These are phyloP conservation scores for Aquilaria malaccensis DNA, from an alignment of 345 rosid genomes.

Conservation along the genomic window DNA sequence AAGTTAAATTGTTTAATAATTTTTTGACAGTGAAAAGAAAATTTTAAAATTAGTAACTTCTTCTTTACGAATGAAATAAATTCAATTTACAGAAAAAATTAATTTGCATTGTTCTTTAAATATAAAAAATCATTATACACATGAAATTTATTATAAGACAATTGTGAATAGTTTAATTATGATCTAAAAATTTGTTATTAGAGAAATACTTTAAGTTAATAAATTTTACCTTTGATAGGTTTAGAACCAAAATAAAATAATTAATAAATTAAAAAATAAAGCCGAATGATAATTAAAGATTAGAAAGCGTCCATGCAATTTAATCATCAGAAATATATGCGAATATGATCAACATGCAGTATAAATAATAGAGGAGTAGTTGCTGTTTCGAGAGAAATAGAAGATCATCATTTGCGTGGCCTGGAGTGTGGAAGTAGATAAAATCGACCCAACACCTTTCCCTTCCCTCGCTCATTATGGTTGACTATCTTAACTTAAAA, in stretches of 20 bases:
- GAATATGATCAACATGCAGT: no score
- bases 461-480: background rate
- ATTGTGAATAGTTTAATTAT: no score
- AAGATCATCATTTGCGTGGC: background rate
- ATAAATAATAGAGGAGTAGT: no score
- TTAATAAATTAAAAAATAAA: background rate
- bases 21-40: background rate
- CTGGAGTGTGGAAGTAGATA: conserved; percentile 1
- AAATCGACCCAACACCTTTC: conserved; percentile 20
- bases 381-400: no score
- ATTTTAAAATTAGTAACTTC: background rate
- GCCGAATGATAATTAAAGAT: background rate
- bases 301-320: background rate
- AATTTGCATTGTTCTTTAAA: background rate
- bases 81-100: background rate
- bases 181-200: no score
- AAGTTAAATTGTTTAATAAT: background rate
- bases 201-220: no score
- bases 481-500: conserved; percentile 14
- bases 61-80: background rate
- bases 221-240: no score
- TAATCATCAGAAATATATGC: background rate
- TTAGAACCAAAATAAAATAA: no score
- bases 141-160: background rate
- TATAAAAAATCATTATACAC: conserved; percentile 1